Base-by-base conservation (phyloP, 345 rosid species). In the Dovyalis caffra region DNA sequence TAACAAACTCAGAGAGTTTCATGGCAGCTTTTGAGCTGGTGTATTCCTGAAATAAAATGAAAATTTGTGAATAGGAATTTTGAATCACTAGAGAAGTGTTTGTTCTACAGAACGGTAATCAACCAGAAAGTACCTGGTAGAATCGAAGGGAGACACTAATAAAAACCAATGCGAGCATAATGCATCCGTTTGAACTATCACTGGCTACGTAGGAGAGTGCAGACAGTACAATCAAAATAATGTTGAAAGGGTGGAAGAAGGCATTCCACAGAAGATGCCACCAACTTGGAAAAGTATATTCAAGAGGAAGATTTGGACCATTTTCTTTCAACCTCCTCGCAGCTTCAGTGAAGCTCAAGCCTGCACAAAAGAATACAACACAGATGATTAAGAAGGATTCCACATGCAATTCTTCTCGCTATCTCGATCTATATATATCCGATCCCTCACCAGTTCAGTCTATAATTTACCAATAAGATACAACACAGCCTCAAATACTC, bases 1-100 rank as follows among this genome's bases (percentile, higher is more conserved):
- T 82, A 8, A 90, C 86, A 31, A 85, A 86, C 72, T 90, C 95
- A 20, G 86, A 77, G 64, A 90, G 92, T 76, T 88, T 83, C 92
- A 88, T 90, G 66, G 95, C 92, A 35, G 92, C 95, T 80, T 88
- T 90, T 69, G 95, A 90, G 76, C 95, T 87, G 84, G 82, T 74
- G 74, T 80, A 82, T 82, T 90, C 92, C 92, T 90, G 72, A 72
- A 79, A 61, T 21, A 78, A 21, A 25, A 29, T 7, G 2, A 37
- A n/a, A n/a, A n/a, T n/a, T n/a, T n/a, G n/a, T n/a, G n/a, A n/a
- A n/a, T n/a, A n/a, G n/a, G n/a, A n/a, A n/a, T n/a, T 70, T 37
- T 35, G 23, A 43, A 10, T 10, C 14, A 16, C 16, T 16, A 43
- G 47, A 12, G 47, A 10, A 11, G 47, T 43, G 47, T 12, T 43